Base-by-base conservation (phyloP, 257 asterid species). In the Lycium ferocissimum region DNA sequence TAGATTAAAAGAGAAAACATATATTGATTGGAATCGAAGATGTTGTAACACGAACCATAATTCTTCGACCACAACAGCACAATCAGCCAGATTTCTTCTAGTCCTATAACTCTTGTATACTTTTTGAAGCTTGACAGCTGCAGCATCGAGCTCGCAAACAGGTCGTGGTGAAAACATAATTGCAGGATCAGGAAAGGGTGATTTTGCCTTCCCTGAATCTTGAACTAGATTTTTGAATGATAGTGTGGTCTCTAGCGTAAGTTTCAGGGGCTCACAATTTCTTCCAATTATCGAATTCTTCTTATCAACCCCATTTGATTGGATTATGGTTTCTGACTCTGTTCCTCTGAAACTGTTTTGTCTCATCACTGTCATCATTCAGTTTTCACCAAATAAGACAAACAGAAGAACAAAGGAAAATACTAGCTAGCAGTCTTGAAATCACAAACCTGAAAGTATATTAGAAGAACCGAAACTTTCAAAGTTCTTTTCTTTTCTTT, bases 21-120 rank as follows among this genome's bases (percentile, higher is more conserved):
- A 33, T 51, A 58, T 8, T 17, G 6, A 13, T 67, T 67, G 22
- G 14, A 69, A 37, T 37, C 6, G 51, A 15, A 67, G 3, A 63
- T 11, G 5, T 63, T 10, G 33, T 65, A 54, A 66, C 85, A 91
- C 96, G 13, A 67, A 96, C 99, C 99, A 96, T 84, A 96, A 90
- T 89, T 96, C 99, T 92, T 96, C 99, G 5, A 91, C 99, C 14
- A 96, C 99, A 67, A 96, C 97, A 13, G 98, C 99, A 86, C 99
- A 96, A 90, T 96, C 99, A 0, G 99, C 99, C 54, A 96, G 96
- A 85, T 92, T 93, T 84, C 99, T 84, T 58, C 99, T 89, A 6
- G 98, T 96, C 84, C 99, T 83, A 79, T 96, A 96, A 62, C 99
- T 96, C 91, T 93, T 94, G 90, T 96, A 96, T 20, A 94, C 97